These are phyloP conservation scores for Amanita rubescens DNA, from an alignment of 768 basidiomycete species.

Conservation along the genomic window DNA sequence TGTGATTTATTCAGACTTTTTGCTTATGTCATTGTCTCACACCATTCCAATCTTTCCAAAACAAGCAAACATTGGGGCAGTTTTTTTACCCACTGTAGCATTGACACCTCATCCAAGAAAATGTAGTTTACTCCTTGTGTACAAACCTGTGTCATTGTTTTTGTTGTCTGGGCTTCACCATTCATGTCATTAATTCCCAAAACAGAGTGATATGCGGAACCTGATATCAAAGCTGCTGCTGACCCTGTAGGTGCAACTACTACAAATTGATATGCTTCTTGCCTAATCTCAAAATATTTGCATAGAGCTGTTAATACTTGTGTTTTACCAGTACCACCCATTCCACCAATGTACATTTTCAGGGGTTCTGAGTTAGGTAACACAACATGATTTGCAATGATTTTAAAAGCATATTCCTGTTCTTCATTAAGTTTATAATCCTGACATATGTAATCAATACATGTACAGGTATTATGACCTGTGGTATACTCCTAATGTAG, in stretches of 20 bases:
- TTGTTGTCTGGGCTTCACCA: neutral
- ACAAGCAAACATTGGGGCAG: no score
- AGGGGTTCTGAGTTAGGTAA: constrained; percentile 17
- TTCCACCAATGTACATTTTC: constrained; percentile 26
- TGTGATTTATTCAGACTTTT: no score
- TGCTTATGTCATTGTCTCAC: no score
- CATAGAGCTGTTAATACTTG: constrained; percentile 22
- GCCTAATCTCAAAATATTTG: constrained; percentile 13
- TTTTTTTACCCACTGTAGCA: no score
- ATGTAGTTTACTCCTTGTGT: neutral
- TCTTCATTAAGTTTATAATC: constrained; percentile 20
- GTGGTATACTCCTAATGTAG: constrained; percentile 15
- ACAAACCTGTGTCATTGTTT: neutral
- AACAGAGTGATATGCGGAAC: constrained; percentile 11
- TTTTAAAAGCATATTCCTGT: constrained; percentile 23
- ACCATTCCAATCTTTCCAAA: no score
- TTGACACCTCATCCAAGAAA: neutral
- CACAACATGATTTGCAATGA: constrained; percentile 18
- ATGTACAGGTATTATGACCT: neutral
- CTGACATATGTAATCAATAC: constrained; percentile 2
- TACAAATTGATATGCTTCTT: constrained; percentile 10
- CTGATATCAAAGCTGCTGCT: constrained; percentile 17
- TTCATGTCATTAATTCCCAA: constrained; percentile 8
- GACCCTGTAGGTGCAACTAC: constrained; percentile 19
- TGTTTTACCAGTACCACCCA: constrained; percentile 27